Conservation (phyloP, 169 alveolate genomes). For the Plasmodium malariae region DNA sequence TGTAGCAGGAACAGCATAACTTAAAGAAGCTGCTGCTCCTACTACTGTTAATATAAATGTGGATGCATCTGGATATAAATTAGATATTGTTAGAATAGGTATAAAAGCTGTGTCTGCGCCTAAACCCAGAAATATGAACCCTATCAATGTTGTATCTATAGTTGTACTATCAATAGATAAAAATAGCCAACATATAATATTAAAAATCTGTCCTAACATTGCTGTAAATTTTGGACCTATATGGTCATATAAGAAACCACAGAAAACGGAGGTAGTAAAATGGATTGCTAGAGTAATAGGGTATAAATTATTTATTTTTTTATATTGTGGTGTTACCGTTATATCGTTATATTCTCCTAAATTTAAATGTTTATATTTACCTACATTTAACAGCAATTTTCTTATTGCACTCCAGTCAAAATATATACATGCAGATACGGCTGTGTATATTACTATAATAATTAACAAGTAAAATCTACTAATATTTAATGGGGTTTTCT, state of each 20-base stretch:
- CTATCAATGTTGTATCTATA: constrained; percentile 47
- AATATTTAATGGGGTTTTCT: constrained; percentile 70
- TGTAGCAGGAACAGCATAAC: constrained; percentile 73
- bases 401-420: constrained; percentile 70
- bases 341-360: constrained; percentile 9
- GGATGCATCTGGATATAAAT: constrained; percentile 68
- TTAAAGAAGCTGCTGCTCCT: constrained; percentile 75
- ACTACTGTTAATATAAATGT: constrained; percentile 58
- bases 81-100: constrained; percentile 46
- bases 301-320: constrained; percentile 40
- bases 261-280: constrained; percentile 71
- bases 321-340: constrained; percentile 64
- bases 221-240: constrained; percentile 76
- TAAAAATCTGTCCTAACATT: constrained; percentile 41
- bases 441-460: constrained; percentile 47
- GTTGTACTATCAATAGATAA: constrained; percentile 44
- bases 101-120: constrained; percentile 77
- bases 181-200: constrained; percentile 48
- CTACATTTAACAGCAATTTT: constrained; percentile 33
- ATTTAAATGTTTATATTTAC: constrained; percentile 59
- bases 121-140: constrained; percentile 51
- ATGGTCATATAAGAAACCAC: constrained; percentile 71
- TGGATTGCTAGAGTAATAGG: constrained; percentile 67
- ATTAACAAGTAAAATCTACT: constrained; percentile 17
- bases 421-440: constrained; percentile 59